Conservation (phyloP, 2,329 filamentous ascomycete species). For the Pestalotiopsis sp. region DNA sequence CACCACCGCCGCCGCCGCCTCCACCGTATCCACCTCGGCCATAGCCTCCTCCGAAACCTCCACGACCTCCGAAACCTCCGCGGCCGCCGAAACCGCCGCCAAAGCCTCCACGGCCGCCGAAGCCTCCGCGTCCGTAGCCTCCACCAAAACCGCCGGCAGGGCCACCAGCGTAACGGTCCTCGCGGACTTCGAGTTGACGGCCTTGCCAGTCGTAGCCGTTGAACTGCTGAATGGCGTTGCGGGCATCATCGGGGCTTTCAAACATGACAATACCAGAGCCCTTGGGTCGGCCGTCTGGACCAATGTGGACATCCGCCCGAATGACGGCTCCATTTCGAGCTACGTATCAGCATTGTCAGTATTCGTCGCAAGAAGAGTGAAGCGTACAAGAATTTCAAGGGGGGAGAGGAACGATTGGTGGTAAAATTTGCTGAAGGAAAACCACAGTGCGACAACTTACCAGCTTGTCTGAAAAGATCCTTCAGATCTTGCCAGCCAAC, state of each 20-base stretch:
- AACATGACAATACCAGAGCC: conserved; percentile 97
- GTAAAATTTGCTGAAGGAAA: not conserved
- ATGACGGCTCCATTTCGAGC: conserved; percentile 77
- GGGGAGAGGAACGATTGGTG: not conserved
- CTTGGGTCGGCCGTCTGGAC: conserved; percentile 90
- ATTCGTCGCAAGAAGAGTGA: not conserved
- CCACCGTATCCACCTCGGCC: conserved; percentile 46
- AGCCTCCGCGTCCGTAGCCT: conserved; percentile 57
- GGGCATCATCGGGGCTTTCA: conserved; percentile 90
- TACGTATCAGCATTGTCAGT: conserved; percentile 29
- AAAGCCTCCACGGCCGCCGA: conserved; percentile 45
- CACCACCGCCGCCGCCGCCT: conserved; percentile 46
- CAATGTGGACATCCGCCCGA: conserved; percentile 91
- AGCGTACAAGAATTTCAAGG: not conserved
- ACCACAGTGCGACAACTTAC: conserved; percentile 54
- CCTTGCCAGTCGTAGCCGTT: conserved; percentile 99
- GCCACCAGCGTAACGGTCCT: conserved; percentile 84
- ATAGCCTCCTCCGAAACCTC: conserved; percentile 49
- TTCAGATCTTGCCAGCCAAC: conserved; percentile 99
- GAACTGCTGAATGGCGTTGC: conserved; percentile 95
- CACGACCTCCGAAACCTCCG: conserved; percentile 51
- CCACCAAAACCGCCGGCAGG: conserved; percentile 63
- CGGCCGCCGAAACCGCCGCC: conserved; percentile 43
- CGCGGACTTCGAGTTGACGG: conserved; percentile 87
- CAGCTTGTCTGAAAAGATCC: conserved; percentile 96